phyloP scores from a whole-genome alignment of 257 asterid genomes.

The Gynochthodes officinalis region DNA sequence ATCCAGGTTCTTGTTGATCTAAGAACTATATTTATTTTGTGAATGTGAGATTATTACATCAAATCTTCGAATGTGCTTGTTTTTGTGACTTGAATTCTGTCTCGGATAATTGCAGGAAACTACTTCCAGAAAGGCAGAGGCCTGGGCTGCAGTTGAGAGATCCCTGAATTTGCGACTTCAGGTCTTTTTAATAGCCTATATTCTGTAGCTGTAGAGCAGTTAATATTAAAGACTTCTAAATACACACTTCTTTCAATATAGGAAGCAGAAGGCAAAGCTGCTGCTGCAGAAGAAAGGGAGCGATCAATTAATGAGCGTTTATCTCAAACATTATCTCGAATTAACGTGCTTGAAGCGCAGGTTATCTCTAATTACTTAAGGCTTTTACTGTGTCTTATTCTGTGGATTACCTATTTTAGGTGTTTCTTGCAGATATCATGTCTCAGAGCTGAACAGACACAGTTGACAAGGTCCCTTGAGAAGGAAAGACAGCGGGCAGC shows the following conservation, averaged over 20 bases:
- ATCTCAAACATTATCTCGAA: conserved; percentile 91
- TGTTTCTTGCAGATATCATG: conserved; percentile 75
- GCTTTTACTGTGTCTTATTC: conserved; percentile 16
- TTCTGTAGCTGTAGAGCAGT: conserved; percentile 11
- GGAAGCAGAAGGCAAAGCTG: conserved; percentile 99
- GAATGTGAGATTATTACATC: not conserved
- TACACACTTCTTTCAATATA: conserved; percentile 25
- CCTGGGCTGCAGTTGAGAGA: conserved; percentile 98
- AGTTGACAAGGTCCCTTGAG: conserved; percentile 78
- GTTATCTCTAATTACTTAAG: conserved; percentile 31
- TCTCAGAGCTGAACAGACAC: conserved; percentile 98
- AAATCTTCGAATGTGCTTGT: not conserved
- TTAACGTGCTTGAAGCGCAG: conserved; percentile 99
- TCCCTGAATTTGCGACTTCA: conserved; percentile 88
- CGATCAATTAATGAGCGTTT: conserved; percentile 87
- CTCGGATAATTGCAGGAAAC: conserved; percentile 67
- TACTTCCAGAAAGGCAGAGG: conserved; percentile 83
- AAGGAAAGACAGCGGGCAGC: conserved; percentile 92
- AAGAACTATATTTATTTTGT: conserved; percentile 3
- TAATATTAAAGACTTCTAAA: conserved; percentile 9
- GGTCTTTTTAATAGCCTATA: conserved; percentile 42
- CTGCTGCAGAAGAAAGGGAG: conserved; percentile 93
- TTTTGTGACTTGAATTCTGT: conserved; percentile 14
- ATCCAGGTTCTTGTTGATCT: conserved; percentile 68
- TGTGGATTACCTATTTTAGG: conserved; percentile 32